These are phyloP conservation scores for Boletus edulis DNA, from an alignment of 768 basidiomycete species.

Conservation along the genomic window DNA sequence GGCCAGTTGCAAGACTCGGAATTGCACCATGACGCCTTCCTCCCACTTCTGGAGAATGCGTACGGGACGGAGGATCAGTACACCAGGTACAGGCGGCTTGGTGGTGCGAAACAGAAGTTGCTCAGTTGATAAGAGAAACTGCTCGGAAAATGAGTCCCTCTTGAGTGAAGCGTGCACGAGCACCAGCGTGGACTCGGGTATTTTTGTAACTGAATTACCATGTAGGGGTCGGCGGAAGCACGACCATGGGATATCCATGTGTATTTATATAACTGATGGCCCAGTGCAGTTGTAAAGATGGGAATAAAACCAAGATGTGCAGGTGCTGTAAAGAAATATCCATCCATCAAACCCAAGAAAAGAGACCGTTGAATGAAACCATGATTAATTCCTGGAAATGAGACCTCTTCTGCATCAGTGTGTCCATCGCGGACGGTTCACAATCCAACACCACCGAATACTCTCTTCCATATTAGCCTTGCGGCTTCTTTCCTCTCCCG, in stretches of 20 bases:
- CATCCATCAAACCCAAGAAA: not conserved
- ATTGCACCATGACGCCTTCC: too few species aligned
- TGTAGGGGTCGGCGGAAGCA: not conserved
- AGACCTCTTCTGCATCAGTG: not conserved
- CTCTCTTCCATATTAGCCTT: constrained; percentile 26
- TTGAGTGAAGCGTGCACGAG: too few species aligned
- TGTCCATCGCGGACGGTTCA: constrained; percentile 7
- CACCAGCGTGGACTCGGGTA: not conserved
- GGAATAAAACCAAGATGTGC: not conserved
- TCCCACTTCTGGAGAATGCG: too few species aligned
- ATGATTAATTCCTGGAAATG: not conserved
- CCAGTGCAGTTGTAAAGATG: not conserved
- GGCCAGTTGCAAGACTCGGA: too few species aligned
- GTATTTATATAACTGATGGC: not conserved
- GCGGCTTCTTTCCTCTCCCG: constrained; percentile 32
- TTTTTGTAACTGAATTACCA: not conserved
- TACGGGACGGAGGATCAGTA: too few species aligned
- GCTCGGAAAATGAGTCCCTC: too few species aligned
- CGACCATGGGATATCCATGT: not conserved
- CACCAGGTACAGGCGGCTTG: too few species aligned
- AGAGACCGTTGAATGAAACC: not conserved
- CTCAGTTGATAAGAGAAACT: too few species aligned
- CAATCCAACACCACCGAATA: constrained; percentile 29
- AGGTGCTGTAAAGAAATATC: not conserved
- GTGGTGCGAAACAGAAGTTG: too few species aligned